A percentile compares a stretch with the other conserved stretches of the same genome.
phyloP scores from a whole-genome alignment of 345 rosid species.

The Trapa bicornis region DNA sequence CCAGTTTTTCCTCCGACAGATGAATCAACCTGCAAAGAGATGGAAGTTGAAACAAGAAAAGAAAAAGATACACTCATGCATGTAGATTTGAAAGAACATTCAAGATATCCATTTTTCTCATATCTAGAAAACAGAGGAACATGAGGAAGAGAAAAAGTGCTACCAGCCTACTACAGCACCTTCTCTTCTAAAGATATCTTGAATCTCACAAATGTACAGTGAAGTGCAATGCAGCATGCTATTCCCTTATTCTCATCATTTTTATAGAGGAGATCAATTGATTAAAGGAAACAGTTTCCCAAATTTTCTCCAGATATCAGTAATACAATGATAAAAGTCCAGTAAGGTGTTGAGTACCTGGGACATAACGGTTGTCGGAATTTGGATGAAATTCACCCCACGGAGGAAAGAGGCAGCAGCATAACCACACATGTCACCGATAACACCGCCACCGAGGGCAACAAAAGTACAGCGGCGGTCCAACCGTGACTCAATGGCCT shows the following conservation, averaged over 20 bases:
- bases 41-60: not conserved
- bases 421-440: conserved; percentile 95
- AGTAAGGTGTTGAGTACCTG: conserved; percentile 35
- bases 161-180: not conserved
- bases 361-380: conserved; percentile 97
- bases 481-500: conserved; percentile 77
- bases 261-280: not conserved
- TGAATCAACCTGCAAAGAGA: conserved; percentile 64
- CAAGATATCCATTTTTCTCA: not conserved
- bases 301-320: not conserved
- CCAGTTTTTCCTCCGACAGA: conserved; percentile 99
- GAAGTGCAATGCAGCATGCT: not conserved
- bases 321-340: not conserved
- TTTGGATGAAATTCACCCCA: conserved; percentile 96
- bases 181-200: not conserved
- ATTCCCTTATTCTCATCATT: not conserved
- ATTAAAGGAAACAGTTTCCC: not conserved
- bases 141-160: not conserved
- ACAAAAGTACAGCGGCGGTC: conserved; percentile 83
- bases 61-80: not conserved
- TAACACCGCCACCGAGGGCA: conserved; percentile 97
- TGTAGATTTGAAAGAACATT: not conserved
- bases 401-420: conserved; percentile 95
- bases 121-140: not conserved
- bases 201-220: not conserved